phyloP scores from a whole-genome alignment of 2,329 filamentous ascomycete species.

The Trichoderma citrinoviride region DNA sequence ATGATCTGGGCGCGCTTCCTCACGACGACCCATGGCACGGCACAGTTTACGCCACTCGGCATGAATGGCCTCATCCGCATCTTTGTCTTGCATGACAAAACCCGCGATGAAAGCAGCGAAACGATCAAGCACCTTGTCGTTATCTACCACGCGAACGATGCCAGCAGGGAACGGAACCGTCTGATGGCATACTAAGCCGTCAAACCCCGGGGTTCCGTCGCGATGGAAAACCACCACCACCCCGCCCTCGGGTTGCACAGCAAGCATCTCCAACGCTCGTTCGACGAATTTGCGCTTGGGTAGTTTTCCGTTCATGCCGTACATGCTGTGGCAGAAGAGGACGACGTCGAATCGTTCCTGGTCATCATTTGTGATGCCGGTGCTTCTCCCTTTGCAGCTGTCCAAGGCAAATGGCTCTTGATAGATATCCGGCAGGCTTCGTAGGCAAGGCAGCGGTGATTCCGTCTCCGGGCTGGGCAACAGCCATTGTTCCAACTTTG shows the following conservation, averaged over 20 bases:
- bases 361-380: conserved; percentile 24
- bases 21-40: conserved; percentile 43
- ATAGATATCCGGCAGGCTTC: conserved; percentile 39
- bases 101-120: conserved; percentile 55
- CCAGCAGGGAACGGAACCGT: conserved; percentile 48
- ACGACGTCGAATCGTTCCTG: conserved; percentile 51
- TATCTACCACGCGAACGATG: conserved; percentile 41
- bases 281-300: conserved; percentile 47
- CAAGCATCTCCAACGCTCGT: conserved; percentile 48
- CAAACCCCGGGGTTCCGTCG: conserved; percentile 42
- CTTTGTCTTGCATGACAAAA: conserved; percentile 35
- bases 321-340: conserved; percentile 64
- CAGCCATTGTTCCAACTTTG: conserved; percentile 44
- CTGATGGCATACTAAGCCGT: conserved; percentile 48
- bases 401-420: conserved; percentile 40
- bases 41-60: conserved; percentile 52
- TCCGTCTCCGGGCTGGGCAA: conserved; percentile 28
- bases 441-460: conserved; percentile 42
- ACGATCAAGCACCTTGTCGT: conserved; percentile 45
- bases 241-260: conserved; percentile 36
- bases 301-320: conserved; percentile 47
- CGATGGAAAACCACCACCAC: conserved; percentile 57
- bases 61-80: conserved; percentile 34
- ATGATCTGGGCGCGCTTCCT: conserved; percentile 36
- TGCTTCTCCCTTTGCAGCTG: not conserved